Evolutionary conservation across 2,329 filamentous ascomycete species (phyloP).

Genomic region (Scedosporium apiospermum): DNA sequence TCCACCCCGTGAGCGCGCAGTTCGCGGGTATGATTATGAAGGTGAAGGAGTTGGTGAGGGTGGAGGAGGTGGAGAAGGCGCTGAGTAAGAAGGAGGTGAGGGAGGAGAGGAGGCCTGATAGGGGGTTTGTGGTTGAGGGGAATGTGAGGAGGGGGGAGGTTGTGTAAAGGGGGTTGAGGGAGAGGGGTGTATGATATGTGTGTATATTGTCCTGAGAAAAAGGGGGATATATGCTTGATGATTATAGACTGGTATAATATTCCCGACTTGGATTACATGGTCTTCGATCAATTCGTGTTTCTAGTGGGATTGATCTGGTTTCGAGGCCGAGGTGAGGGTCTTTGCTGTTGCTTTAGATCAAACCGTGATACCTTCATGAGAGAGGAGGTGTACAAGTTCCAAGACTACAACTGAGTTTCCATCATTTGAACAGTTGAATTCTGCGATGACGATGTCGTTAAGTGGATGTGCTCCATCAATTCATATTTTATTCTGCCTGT

Average conservation of each 20-base stretch:
- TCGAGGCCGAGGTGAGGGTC: too few relatives aligned
- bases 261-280: background rate
- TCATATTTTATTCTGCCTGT: too few relatives aligned
- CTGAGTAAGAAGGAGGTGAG: constrained; percentile 61
- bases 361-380: too few relatives aligned
- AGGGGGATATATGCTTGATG: constrained; percentile 1
- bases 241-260: background rate
- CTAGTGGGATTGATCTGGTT: background rate
- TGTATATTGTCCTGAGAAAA: background rate
- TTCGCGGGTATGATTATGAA: constrained; percentile 86
- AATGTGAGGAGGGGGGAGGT: constrained; percentile 16
- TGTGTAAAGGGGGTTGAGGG: constrained; percentile 1
- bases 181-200: constrained; percentile 18
- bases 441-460: too few relatives aligned
- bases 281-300: background rate
- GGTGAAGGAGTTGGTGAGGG: constrained; percentile 84
- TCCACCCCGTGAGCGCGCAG: constrained; percentile 72
- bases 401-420: too few relatives aligned
- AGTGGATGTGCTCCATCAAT: too few relatives aligned
- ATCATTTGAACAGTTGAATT: too few relatives aligned
- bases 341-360: too few relatives aligned
- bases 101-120: constrained; percentile 62
- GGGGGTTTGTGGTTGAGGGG: constrained; percentile 73
- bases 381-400: too few relatives aligned
- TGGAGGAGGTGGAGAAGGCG: constrained; percentile 62